phyloP scores from a whole-genome alignment of 2,329 filamentous ascomycete species.

The Pseudogymnoascus sp. region DNA sequence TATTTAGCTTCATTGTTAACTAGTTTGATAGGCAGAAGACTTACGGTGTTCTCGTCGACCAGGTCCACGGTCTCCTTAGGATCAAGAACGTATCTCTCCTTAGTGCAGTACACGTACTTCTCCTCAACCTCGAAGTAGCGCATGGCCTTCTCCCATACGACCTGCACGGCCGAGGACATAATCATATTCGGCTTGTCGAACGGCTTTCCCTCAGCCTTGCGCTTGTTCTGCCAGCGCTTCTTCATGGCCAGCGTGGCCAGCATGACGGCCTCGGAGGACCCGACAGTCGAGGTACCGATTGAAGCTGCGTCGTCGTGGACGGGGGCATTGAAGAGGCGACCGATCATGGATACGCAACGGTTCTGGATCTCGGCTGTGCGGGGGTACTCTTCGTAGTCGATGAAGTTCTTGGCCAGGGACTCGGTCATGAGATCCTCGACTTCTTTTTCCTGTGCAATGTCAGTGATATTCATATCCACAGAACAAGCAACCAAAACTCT shows the following conservation, averaged over 20 bases:
- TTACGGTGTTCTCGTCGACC: conserved; percentile 56
- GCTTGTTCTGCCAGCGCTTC: conserved; percentile 83
- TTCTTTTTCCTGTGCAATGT: conserved; percentile 65
- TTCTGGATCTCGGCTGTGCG: conserved; percentile 81
- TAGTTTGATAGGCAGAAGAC: conserved; percentile 41
- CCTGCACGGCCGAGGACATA: conserved; percentile 94
- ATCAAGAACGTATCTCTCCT: conserved; percentile 55
- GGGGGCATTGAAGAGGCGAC: conserved; percentile 77
- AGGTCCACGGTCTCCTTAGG: conserved; percentile 52
- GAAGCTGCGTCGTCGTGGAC: conserved; percentile 48
- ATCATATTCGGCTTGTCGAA: conserved; percentile 78
- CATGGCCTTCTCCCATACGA: conserved; percentile 91
- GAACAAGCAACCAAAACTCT: background rate
- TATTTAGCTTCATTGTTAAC: background rate
- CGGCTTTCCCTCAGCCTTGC: conserved; percentile 74
- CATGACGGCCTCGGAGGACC: conserved; percentile 85
- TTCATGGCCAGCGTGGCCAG: conserved; percentile 85
- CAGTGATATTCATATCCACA: background rate
- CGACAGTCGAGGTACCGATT: conserved; percentile 81
- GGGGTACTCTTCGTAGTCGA: conserved; percentile 80
- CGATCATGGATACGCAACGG: conserved; percentile 87
- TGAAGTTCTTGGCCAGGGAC: conserved; percentile 90
- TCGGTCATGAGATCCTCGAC: conserved; percentile 94
- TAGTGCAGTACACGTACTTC: conserved; percentile 62
- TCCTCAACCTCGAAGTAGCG: conserved; percentile 92